These are phyloP conservation scores for Aspergillus campestris DNA, from an alignment of 495 filamentous ascomycete species.

Conservation along the genomic window DNA sequence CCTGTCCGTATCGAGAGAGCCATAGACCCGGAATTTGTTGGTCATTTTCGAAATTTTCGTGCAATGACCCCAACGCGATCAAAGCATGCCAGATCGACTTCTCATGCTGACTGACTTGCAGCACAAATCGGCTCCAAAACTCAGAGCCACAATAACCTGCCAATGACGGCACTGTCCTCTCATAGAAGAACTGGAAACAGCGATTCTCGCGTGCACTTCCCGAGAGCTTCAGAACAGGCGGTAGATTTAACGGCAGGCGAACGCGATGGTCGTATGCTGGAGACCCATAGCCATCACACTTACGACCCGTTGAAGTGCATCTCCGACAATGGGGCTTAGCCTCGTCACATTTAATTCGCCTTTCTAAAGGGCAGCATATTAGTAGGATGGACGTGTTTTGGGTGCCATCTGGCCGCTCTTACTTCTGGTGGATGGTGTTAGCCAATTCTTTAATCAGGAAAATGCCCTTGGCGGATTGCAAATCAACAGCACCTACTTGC, in stretches of 20 bases:
- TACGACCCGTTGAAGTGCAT: conserved; percentile 31
- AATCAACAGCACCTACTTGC: conserved; percentile 23
- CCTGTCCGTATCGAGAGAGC: neutral
- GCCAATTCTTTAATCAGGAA: too few species aligned
- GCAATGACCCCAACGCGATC: conserved; percentile 52
- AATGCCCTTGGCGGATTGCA: too few species aligned
- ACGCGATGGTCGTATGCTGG: neutral
- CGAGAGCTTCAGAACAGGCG: neutral
- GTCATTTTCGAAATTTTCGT: conserved; percentile 47
- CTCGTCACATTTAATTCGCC: conserved; percentile 46
- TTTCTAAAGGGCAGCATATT: conserved; percentile 7
- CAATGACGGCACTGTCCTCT: conserved; percentile 48
- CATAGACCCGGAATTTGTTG: neutral
- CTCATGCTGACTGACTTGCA: conserved; percentile 52
- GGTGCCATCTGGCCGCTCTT: too few species aligned
- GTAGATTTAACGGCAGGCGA: neutral
- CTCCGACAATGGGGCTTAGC: conserved; percentile 24
- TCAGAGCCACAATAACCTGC: conserved; percentile 55
- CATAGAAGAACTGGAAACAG: conserved; percentile 53
- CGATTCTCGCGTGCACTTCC: conserved; percentile 16
- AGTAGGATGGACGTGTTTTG: too few species aligned
- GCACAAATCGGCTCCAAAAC: conserved; percentile 48
- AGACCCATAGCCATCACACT: conserved; percentile 24
- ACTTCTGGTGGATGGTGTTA: neutral
- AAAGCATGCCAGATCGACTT: conserved; percentile 55